Base-by-base conservation (phyloP, 2,329 filamentous ascomycete species). In the Colletotrichum spinosum region DNA sequence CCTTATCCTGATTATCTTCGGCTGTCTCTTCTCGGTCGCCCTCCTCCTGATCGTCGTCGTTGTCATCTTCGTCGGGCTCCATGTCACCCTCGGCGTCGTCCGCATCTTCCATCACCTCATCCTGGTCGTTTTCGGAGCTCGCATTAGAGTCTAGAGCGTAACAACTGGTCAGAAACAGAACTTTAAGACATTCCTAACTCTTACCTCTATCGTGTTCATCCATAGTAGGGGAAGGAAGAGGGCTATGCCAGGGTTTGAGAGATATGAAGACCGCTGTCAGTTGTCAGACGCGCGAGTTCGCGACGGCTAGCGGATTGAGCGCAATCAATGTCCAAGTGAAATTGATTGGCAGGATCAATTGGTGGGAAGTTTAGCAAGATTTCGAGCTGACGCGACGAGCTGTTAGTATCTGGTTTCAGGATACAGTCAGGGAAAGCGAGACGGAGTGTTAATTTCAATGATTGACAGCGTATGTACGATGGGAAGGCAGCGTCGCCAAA, bases 61-160 rank as follows among this genome's bases (percentile, higher is more conserved):
- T 72, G 8, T 76, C 75, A n/a, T 76, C 72, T 1, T 77, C 73
- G 8, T 72, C 71, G 6, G 73, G 72, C n/a, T 75, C 75, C 50
- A 77, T 74, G 12, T 77, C 76, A 11, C 72, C 70, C 1, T 75
- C 73, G 33, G 70, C 72, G 25, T 80, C 78, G 12, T 82, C 79
- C 33, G 72, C 79, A 53, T 82, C 81, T 49, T 88, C 85, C 84
- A 88, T 88, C 41, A 85, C 78, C 71, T 88, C 86, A 70, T 89
- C 86, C 61, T 81, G 81, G 41, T 77, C 73, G 39, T 83, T 82
- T 38, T 83, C 82, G 25, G 81, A 83, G 70, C 80, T 81, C 39
- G 73, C 79, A 68, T 80, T 81, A 33, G 78, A 79, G 13, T 72
- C 71, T 75, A 41, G 11, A 12, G 38, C 13, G 48, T 15, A 38